Evolutionary conservation across 1,139 yeast species (phyloP).

Genomic region (Suhomyces choctaworum): DNA sequence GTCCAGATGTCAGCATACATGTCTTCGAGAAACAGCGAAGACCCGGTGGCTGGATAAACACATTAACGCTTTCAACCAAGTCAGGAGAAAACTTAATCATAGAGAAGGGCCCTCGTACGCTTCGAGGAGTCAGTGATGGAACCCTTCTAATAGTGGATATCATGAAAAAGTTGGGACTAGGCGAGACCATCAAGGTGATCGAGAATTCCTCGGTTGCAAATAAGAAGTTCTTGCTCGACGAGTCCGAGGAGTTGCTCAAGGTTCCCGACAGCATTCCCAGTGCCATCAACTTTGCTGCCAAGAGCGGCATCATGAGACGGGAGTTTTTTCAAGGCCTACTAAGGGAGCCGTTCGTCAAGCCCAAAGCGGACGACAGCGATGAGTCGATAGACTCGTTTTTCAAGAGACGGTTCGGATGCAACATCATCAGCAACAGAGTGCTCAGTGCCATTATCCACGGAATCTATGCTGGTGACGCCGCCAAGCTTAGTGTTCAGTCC

Average conservation of each 20-base stretch:
- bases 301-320: slow-evolving; percentile 36
- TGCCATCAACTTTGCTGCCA: slow-evolving; percentile 38
- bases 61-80: slow-evolving; percentile 29
- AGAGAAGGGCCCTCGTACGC: slow-evolving; percentile 77
- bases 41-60: slow-evolving; percentile 81
- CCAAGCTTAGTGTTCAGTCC: slow-evolving; percentile 62
- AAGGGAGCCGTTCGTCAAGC: slow-evolving; percentile 41
- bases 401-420: slow-evolving; percentile 64
- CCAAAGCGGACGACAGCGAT: slow-evolving; percentile 38
- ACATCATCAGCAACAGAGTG: slow-evolving; percentile 57
- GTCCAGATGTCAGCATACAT: slow-evolving; percentile 70
- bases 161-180: slow-evolving; percentile 43
- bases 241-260: slow-evolving; percentile 41
- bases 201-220: slow-evolving; percentile 54
- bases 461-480: slow-evolving; percentile 83
- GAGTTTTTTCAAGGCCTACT: slow-evolving; percentile 36
- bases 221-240: slow-evolving; percentile 56
- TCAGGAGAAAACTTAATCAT: slow-evolving; percentile 29
- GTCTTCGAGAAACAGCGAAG: slow-evolving; percentile 56
- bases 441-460: slow-evolving; percentile 87
- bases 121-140: slow-evolving; percentile 70
- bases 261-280: slow-evolving; percentile 51
- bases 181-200: slow-evolving; percentile 50
- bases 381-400: slow-evolving; percentile 74
- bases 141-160: slow-evolving; percentile 61